These are phyloP conservation scores for Candida stauntonica DNA, from an alignment of 805 yeast species.

Conservation along the genomic window DNA sequence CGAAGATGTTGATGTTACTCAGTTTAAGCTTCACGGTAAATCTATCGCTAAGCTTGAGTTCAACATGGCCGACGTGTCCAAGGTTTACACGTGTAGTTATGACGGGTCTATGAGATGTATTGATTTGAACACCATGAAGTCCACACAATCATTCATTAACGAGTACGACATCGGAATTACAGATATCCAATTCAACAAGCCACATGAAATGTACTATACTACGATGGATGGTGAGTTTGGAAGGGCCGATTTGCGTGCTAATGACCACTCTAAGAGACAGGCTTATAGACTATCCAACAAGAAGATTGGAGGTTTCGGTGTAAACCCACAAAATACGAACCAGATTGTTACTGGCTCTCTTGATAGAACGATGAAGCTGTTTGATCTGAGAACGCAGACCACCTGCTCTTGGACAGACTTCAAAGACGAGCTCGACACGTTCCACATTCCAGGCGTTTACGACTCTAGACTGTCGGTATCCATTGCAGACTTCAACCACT, in stretches of 20 bases:
- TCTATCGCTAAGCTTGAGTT: slow-evolving; percentile 62
- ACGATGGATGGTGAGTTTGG: slow-evolving; percentile 81
- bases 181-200: slow-evolving; percentile 59
- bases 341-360: slow-evolving; percentile 85
- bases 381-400: slow-evolving; percentile 71
- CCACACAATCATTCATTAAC: slow-evolving; percentile 58
- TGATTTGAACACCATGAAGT: slow-evolving; percentile 58
- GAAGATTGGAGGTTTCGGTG: slow-evolving; percentile 84
- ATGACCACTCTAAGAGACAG: slow-evolving; percentile 31
- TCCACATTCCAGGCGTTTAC: slow-evolving; percentile 49
- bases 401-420: slow-evolving; percentile 52
- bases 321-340: slow-evolving; percentile 62
- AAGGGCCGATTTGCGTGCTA: slow-evolving; percentile 60
- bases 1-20: slow-evolving; percentile 49
- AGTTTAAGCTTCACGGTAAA: slow-evolving; percentile 71
- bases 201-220: slow-evolving; percentile 61
- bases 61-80: slow-evolving; percentile 44
- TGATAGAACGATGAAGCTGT: slow-evolving; percentile 76
- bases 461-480: slow-evolving; percentile 74
- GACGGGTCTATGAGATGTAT: slow-evolving; percentile 81
- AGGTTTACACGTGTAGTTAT: slow-evolving; percentile 69
- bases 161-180: slow-evolving; percentile 64
- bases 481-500: slow-evolving; percentile 71
- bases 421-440: slow-evolving; percentile 37
- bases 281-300: slow-evolving; percentile 66